phyloP scores from a whole-genome alignment of 2,329 filamentous ascomycete genomes.

The Cercospora citrullina region DNA sequence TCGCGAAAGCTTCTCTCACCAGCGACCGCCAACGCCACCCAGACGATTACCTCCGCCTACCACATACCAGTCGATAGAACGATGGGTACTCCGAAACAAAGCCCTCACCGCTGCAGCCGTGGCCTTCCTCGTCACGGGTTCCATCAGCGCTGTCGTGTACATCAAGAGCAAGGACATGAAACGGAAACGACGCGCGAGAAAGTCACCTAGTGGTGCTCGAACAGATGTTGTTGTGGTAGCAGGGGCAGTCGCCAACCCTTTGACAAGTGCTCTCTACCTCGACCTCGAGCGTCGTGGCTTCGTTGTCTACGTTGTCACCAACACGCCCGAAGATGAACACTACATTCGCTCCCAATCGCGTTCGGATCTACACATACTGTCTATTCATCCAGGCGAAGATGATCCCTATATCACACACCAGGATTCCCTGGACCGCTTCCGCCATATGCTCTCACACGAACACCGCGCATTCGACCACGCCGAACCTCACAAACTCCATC shows the following conservation, averaged over 20 bases:
- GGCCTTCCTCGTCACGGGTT: slow-evolving; percentile 67
- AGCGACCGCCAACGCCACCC: slow-evolving; percentile 41
- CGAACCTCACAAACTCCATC: slow-evolving; percentile 70
- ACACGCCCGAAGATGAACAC: slow-evolving; percentile 79
- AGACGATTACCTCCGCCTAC: slow-evolving; percentile 45
- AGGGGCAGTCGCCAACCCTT: slow-evolving; percentile 79
- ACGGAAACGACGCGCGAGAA: slow-evolving; percentile 71
- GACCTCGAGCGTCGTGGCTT: slow-evolving; percentile 91
- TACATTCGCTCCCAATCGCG: slow-evolving; percentile 74
- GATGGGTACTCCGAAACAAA: slow-evolving; percentile 73
- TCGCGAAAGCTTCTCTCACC: slow-evolving; percentile 71
- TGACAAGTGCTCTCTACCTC: slow-evolving; percentile 77
- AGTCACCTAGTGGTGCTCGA: slow-evolving; percentile 78
- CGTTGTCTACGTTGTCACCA: slow-evolving; percentile 87
- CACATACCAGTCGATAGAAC: slow-evolving; percentile 60
- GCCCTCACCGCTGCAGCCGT: slow-evolving; percentile 70
- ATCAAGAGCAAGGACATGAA: slow-evolving; percentile 62
- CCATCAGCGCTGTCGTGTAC: slow-evolving; percentile 49
- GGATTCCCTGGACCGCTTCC: slow-evolving; percentile 68
- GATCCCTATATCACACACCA: slow-evolving; percentile 68
- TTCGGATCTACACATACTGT: slow-evolving; percentile 77
- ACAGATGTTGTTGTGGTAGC: slow-evolving; percentile 86
- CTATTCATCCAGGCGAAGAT: slow-evolving; percentile 58
- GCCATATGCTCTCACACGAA: slow-evolving; percentile 68
- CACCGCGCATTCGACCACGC: slow-evolving; percentile 76